A percentile compares a stretch with the other conserved stretches of the same genome.
phyloP scores from a whole-genome alignment of 345 rosid species.

The Salix suchowensis region DNA sequence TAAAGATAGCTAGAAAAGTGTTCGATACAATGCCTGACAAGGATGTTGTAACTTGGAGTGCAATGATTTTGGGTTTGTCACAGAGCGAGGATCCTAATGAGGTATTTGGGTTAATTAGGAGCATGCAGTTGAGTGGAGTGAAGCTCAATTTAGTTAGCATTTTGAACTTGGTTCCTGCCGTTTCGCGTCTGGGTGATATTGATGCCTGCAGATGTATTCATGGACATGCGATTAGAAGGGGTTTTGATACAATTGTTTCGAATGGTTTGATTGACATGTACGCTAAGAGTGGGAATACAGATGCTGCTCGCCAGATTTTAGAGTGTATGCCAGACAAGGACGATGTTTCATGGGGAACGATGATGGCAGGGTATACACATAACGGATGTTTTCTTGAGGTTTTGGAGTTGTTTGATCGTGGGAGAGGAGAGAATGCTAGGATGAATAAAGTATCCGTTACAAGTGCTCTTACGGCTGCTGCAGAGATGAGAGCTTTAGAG shows the following conservation, averaged over 20 bases:
- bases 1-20: conserved; percentile 35
- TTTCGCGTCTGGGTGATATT: conserved; percentile 39
- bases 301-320: conserved; percentile 39
- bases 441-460: conserved; percentile 38
- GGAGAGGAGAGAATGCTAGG: conserved; percentile 26
- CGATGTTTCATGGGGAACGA: conserved; percentile 42
- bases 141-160: conserved; percentile 40
- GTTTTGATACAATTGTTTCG: conserved; percentile 29
- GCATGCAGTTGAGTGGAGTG: conserved; percentile 32
- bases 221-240: conserved; percentile 42
- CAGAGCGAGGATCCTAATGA: conserved; percentile 28
- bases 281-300: conserved; percentile 37
- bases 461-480: conserved; percentile 53
- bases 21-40: conserved; percentile 49
- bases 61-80: conserved; percentile 44
- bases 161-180: conserved; percentile 56
- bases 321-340: conserved; percentile 27
- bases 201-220: conserved; percentile 49
- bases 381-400: conserved; percentile 39
- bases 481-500: conserved; percentile 34
- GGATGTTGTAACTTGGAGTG: conserved; percentile 52
- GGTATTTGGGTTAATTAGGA: conserved; percentile 34
- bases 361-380: conserved; percentile 61
- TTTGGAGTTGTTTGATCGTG: conserved; percentile 37
- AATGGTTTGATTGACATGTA: conserved; percentile 60